These are phyloP conservation scores for Nitzschia sp. DNA, from an alignment of 108 stramenopile genomes.

Conservation along the genomic window DNA sequence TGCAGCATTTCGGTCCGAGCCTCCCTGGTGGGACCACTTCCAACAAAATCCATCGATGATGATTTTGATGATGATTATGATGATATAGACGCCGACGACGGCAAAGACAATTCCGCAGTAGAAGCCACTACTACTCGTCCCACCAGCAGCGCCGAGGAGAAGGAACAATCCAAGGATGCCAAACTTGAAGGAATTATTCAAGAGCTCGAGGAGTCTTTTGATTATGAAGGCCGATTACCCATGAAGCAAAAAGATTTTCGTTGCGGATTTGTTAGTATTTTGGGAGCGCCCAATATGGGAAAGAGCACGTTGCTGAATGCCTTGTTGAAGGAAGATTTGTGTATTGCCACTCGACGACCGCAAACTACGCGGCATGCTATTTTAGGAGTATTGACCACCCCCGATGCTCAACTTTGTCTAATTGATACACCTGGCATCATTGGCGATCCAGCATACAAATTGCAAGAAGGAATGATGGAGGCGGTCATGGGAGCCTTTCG, in stretches of 20 bases:
- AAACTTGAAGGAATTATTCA: slow-evolving; percentile 1
- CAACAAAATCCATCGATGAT: no score
- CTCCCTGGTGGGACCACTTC: no score
- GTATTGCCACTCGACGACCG: slow-evolving; percentile 80
- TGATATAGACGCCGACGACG: neutral
- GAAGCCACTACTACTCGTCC: no score
- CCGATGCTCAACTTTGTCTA: slow-evolving; percentile 76
- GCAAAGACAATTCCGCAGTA: no score
- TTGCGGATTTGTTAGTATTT: slow-evolving; percentile 65
- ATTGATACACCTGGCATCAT: slow-evolving; percentile 92
- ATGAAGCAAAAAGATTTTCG: slow-evolving; percentile 37
- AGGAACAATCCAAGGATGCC: neutral
- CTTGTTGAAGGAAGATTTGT: slow-evolving; percentile 70
- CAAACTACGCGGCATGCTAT: slow-evolving; percentile 94
- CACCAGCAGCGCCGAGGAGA: neutral
- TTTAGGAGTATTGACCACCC: slow-evolving; percentile 74
- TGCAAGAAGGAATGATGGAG: slow-evolving; percentile 91
- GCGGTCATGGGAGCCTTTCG: slow-evolving; percentile 68
- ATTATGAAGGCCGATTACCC: slow-evolving; percentile 35
- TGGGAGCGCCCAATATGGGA: slow-evolving; percentile 94
- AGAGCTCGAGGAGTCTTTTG: slow-evolving; percentile 25
- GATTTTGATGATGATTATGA: no score
- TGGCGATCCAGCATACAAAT: slow-evolving; percentile 71
- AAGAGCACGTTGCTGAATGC: slow-evolving; percentile 90
- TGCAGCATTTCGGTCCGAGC: no score